Base-by-base conservation (phyloP, 805 yeast species). In the Wickerhamomyces hampshirensis region DNA sequence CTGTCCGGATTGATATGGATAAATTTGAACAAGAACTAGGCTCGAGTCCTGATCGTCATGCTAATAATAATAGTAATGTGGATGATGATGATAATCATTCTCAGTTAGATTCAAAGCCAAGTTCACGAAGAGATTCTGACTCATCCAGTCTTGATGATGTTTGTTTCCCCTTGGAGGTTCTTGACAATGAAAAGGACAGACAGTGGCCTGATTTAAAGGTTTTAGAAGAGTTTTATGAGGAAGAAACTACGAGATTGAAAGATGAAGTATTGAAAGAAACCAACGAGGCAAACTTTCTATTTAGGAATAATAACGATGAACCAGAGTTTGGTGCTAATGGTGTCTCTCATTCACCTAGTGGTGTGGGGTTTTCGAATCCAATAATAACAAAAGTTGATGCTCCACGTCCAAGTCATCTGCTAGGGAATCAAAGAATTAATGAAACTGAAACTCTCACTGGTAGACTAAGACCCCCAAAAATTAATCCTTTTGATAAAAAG, bases 81-180 rank as follows among this genome's bases (percentile, higher is more conserved):
- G 40, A 36, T 6, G 38, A 37, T 16, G 43, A 46, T 12, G 51
- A 51, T 5, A 35, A 34, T 13, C 58, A 51, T 15, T 55, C 54
- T 5, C 62, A 59, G 33, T 58, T 62, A 28, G 61, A 62, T 26
- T 67, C 72, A 4, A 62, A 66, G 33, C 72, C 72, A 2, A 61
- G 66, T 2, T 60, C 69, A 1, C 58, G 68, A 43, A 53, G 65
- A 24, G 53, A 63, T 6, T 58, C 68, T 2, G 77, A 74, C 36
- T 74, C 77, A 27, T 80, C 95, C 0, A 84, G 96, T 1, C 62
- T 91, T 40, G 89, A 83, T 55, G 98, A 91, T 60, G 98, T 91
- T 18, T 91, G 96, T 53, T 77, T 87, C 58, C 96, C 95, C 0
- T 68, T 88, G 26, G 60, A 54, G 26, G 53, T 42, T 12, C 32